Conservation (phyloP, 2,329 filamentous ascomycete genomes). For the Camillea tinctor region DNA sequence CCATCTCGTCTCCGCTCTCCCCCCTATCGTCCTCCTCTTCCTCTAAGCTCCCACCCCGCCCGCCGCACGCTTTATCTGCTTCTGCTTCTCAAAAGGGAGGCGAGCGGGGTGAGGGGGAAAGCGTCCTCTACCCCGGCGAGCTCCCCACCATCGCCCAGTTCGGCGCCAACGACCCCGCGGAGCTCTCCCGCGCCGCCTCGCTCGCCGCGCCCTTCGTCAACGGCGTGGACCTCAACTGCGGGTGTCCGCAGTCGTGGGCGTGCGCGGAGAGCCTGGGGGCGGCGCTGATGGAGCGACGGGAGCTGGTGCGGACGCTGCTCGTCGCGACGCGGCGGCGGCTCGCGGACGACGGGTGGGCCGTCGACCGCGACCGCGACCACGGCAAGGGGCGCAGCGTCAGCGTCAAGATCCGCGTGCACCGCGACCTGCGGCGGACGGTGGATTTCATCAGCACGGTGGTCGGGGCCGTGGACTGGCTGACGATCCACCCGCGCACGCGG, state of each 20-base stretch:
- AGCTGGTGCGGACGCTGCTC: conserved; percentile 60
- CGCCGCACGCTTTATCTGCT: not conserved
- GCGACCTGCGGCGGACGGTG: conserved; percentile 59
- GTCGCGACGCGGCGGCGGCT: conserved; percentile 47
- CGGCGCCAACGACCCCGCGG: conserved; percentile 59
- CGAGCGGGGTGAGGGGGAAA: no score
- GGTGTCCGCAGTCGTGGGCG: conserved; percentile 72
- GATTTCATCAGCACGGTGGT: conserved; percentile 64
- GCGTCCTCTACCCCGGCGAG: conserved; percentile 34
- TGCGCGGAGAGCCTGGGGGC: conserved; percentile 67
- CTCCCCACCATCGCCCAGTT: conserved; percentile 67
- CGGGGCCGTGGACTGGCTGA: conserved; percentile 64
- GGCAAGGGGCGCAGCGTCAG: conserved; percentile 56
- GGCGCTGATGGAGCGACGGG: conserved; percentile 64
- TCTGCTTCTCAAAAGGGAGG: no score
- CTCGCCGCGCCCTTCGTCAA: conserved; percentile 61
- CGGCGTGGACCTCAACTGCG: conserved; percentile 71
- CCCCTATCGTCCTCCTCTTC: conserved; percentile 4
- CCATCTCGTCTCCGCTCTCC: conserved; percentile 52
- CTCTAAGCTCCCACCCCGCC: not conserved
- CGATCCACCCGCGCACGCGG: conserved; percentile 66
- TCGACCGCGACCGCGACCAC: conserved; percentile 31
- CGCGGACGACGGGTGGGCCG: conserved; percentile 51
- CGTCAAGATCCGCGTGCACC: conserved; percentile 69
- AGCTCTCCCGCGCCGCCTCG: conserved; percentile 61